Evolutionary conservation across 2,329 filamentous ascomycete species (phyloP), one percentile per base, ranked within the genome.

Genomic region (Diaporthe nobilis): DNA sequence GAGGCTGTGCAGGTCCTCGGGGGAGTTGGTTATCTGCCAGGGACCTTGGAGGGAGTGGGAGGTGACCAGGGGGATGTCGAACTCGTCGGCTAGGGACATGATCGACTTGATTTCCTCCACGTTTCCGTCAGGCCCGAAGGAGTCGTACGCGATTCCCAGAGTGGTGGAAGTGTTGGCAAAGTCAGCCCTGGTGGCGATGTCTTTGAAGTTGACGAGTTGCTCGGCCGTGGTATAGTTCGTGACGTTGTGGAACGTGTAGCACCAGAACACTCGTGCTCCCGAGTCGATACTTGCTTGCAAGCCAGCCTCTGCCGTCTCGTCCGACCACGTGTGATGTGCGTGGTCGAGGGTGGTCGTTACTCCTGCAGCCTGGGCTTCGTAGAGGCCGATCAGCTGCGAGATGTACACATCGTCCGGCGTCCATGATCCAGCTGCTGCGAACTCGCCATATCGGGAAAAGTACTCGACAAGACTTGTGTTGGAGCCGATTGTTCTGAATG

Each of bases 261-360:
- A 84, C 86, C 86, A 89, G 75, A 86, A 88, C 0, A 89, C 85
- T 0, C 88, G 81, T 0, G 85, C 87, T 3, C 87, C 85, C 53
- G 88, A 89, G 20, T 88, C 86, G 6, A 89, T 81, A 0, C 84
- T 85, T 0, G 85, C 88, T 6, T 86, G 83, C 2, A 89, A 79
- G 0, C 87, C 88, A 0, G 88, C 87, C 31, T 85, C 82, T 0
- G 86, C 80, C 0, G 83, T 85, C 0, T 84, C 84, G 13, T 84
- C 81, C 0, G 83, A 85, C 84, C 85, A 89, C 0, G 84, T 89
- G 39, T 88, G 84, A 49, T 88, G 87, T 1, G 89, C 88, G 67
- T 90, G 88, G 73, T 91, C 89, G 0, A 91, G 82, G 0, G 85
- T 84, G 0, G 87, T 88, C 0, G 89, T 91, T 13, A 89, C 88